Evolutionary conservation across 2,329 filamentous ascomycete genomes (phyloP), one percentile per base, ranked within the genome.

Genomic region (Epichloe aotearoae): DNA sequence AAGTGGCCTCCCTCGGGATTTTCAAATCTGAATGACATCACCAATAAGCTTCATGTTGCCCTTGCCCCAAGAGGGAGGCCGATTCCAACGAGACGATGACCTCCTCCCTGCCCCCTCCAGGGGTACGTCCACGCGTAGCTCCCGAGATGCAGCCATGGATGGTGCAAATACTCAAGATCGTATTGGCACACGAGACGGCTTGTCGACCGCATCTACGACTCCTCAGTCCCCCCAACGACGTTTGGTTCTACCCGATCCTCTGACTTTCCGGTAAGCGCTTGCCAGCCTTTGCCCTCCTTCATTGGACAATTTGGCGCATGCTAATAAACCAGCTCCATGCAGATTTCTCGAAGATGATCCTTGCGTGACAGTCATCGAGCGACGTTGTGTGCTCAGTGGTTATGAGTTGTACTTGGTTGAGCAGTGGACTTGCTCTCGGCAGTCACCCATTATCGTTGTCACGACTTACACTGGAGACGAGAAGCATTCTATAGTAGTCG

Each of bases 341-440:
- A 82, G 78, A 55, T 95, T 91, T 62, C 79, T 98, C 20, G 86
- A 95, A 70, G 86, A 94, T 63, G 93, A 97, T 56, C 73, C 82
- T 1, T 80, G 78, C 5, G 89, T 88, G 4, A 75, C 74, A 3
- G 81, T 95, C 7, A 73, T 95, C 56, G 80, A 90, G 58, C 83
- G 84, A 49, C 80, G 81, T 50, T 75, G 77, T 47, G 72, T 77
- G 47, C 75, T 98, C 5, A 71, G 79, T 54, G 91, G 91, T 57
- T 97, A 96, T 68, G 90, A 97, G 66, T 75, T 91, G 54, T 97
- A 97, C 66, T 71, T 97, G 15, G 88, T 97, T 56, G 93, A 97
- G 66, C 93, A 98, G 73, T 98, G 93, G 93, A 88, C 88, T 5
- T 96, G 90, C 67, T 96, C 91, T 12, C 82, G 93, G 49, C 78